These are phyloP conservation scores for Clavaria fumosa DNA, from an alignment of 768 basidiomycete species.

Conservation along the genomic window DNA sequence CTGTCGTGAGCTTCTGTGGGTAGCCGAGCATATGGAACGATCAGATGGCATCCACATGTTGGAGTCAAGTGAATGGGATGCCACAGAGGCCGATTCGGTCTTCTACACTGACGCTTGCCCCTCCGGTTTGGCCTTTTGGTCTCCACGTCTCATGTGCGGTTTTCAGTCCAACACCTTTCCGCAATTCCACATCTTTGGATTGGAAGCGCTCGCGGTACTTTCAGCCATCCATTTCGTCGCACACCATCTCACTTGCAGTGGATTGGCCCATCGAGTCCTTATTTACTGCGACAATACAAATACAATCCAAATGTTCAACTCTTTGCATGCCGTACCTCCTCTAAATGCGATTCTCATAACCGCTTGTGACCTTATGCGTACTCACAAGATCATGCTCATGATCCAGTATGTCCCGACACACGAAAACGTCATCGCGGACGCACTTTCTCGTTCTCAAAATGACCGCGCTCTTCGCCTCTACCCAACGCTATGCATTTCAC, in stretches of 20 bases:
- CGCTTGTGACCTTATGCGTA: constrained; percentile 10
- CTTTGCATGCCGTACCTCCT: constrained; percentile 1
- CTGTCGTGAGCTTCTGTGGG: constrained; percentile 17
- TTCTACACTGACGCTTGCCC: constrained; percentile 14
- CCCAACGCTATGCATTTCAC: neutral
- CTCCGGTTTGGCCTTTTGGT: constrained; percentile 12
- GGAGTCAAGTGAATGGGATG: constrained; percentile 10
- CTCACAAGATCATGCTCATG: constrained; percentile 5
- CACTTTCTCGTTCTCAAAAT: constrained; percentile 6
- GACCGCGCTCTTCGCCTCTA: neutral
- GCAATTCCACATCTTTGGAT: constrained; percentile 13
- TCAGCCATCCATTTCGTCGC: constrained; percentile 7
- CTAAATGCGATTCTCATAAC: constrained; percentile 12
- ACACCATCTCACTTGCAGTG: too few relatives aligned
- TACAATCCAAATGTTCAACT: constrained; percentile 13
- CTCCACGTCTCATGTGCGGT: constrained; percentile 2
- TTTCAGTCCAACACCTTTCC: constrained; percentile 8
- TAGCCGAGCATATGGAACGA: constrained; percentile 11
- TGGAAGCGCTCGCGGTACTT: constrained; percentile 14
- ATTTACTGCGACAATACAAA: constrained; percentile 16
- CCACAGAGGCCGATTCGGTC: constrained; percentile 6
- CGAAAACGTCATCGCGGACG: constrained; percentile 11
- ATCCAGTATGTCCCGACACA: constrained; percentile 10
- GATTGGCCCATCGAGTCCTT: constrained; percentile 4
- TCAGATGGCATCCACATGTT: constrained; percentile 14